These are phyloP conservation scores for Actinomortierella ambigua DNA, from an alignment of 371 early-diverging fungal genomes.

Conservation along the genomic window DNA sequence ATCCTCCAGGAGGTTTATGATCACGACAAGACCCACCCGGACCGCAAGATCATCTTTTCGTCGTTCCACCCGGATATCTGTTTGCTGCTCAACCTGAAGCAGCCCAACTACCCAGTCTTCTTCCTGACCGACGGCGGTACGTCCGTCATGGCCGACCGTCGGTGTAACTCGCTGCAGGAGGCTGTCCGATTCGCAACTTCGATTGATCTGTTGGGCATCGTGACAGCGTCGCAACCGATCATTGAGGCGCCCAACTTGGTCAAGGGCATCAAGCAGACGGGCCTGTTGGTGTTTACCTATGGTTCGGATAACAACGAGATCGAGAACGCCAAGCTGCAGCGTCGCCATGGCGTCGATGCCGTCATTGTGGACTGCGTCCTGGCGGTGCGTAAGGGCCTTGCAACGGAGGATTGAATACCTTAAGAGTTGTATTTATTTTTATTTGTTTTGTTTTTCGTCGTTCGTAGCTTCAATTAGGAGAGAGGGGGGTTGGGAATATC, in stretches of 20 bases:
- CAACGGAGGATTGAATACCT: constrained; percentile 19
- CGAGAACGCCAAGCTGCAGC: constrained; percentile 73
- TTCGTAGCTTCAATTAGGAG: too few relatives aligned
- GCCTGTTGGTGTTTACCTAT: constrained; percentile 86
- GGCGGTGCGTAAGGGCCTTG: constrained; percentile 64
- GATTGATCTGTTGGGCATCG: constrained; percentile 82
- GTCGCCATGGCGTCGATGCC: constrained; percentile 79
- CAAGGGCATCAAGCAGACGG: constrained; percentile 71
- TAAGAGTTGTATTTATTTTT: neutral
- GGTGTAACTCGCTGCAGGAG: constrained; percentile 83
- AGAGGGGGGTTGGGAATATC: too few relatives aligned
- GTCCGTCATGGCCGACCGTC: constrained; percentile 73
- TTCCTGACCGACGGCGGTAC: constrained; percentile 92
- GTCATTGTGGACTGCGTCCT: constrained; percentile 76
- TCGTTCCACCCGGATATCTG: constrained; percentile 95
- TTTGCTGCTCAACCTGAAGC: constrained; percentile 82
- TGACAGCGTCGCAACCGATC: constrained; percentile 79
- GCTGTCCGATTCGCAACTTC: constrained; percentile 87
- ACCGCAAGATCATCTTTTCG: constrained; percentile 89
- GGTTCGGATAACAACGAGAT: constrained; percentile 84
- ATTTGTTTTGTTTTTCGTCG: too few relatives aligned
- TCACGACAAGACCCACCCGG: constrained; percentile 62
- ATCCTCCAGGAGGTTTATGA: constrained; percentile 82
- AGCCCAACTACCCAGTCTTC: constrained; percentile 86
- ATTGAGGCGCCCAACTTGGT: constrained; percentile 81